phyloP scores from a whole-genome alignment of 495 filamentous ascomycete genomes.

The Hypoxylon trugodes region DNA sequence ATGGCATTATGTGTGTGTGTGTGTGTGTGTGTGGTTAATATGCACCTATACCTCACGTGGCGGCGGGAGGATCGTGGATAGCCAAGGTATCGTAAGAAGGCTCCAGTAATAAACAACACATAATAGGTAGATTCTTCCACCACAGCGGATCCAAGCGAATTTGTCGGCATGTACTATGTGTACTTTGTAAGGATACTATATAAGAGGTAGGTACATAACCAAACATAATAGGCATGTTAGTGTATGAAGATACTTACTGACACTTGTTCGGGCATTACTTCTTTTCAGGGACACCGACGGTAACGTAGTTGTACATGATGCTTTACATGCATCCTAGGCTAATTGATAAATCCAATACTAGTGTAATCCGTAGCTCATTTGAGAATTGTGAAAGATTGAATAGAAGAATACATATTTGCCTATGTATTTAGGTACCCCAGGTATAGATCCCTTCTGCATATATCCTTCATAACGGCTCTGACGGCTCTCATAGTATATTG shows the following conservation, averaged over 20 bases:
- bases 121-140: not conserved
- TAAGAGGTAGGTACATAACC: not conserved
- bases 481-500: no score
- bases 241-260: not conserved
- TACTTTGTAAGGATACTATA: not conserved
- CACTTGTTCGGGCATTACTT: conserved; percentile 30
- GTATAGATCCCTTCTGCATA: not conserved
- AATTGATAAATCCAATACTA: conserved; percentile 25
- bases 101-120: conserved; percentile 12
- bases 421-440: not conserved
- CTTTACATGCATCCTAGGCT: conserved; percentile 28
- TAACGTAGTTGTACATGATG: conserved; percentile 34
- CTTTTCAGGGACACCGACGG: conserved; percentile 39
- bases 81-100: conserved; percentile 31
- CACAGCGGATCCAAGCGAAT: conserved; percentile 21
- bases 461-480: not conserved
- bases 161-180: not conserved
- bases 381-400: not conserved
- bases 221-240: conserved; percentile 1
- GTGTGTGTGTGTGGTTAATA: conserved; percentile 10
- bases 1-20: conserved; percentile 3
- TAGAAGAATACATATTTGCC: not conserved
- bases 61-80: conserved; percentile 39
- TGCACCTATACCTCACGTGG: conserved; percentile 37
- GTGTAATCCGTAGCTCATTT: no score